Evolutionary conservation across 441 rosid species (phyloP).

Genomic region (Corymbia calophylla): DNA sequence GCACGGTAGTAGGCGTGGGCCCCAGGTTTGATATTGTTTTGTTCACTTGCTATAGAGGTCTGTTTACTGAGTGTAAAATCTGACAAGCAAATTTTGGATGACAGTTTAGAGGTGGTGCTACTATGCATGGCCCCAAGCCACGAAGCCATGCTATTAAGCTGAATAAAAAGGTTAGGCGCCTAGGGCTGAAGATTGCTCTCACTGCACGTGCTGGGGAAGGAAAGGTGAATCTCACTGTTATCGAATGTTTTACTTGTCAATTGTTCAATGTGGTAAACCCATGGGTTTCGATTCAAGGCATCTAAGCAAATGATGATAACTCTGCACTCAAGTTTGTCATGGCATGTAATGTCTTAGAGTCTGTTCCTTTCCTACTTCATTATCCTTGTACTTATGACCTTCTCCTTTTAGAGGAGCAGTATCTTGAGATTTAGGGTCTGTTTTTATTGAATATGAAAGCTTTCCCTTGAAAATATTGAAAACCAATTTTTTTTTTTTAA

Average conservation of each 20-base stretch:
- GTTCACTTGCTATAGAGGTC: background rate
- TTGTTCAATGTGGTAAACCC: background rate
- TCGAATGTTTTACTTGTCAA: background rate
- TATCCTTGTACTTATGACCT: background rate
- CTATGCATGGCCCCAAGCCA: conserved; percentile 91
- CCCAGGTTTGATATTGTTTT: conserved; percentile 47
- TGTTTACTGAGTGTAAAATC: background rate
- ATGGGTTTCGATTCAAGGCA: background rate
- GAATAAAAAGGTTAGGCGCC: conserved; percentile 82
- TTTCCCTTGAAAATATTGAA: background rate
- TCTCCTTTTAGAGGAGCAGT: background rate
- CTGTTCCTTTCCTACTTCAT: background rate
- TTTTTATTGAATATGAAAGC: background rate
- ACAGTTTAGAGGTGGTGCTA: conserved; percentile 91
- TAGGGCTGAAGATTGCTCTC: conserved; percentile 87
- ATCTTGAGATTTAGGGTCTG: background rate
- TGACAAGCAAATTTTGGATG: conserved; percentile 1
- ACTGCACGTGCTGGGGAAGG: conserved; percentile 95
- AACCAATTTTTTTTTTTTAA: background rate
- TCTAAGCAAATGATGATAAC: background rate
- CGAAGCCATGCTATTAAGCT: conserved; percentile 85
- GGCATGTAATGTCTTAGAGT: background rate
- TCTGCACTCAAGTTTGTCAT: background rate
- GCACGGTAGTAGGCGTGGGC: conserved; percentile 86
- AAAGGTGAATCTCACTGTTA: conserved; percentile 36